Evolutionary conservation across 2,329 filamentous ascomycete species (phyloP), one percentile per base, ranked within the genome.

Genomic region (Cephalotrichum gorgonifer): DNA sequence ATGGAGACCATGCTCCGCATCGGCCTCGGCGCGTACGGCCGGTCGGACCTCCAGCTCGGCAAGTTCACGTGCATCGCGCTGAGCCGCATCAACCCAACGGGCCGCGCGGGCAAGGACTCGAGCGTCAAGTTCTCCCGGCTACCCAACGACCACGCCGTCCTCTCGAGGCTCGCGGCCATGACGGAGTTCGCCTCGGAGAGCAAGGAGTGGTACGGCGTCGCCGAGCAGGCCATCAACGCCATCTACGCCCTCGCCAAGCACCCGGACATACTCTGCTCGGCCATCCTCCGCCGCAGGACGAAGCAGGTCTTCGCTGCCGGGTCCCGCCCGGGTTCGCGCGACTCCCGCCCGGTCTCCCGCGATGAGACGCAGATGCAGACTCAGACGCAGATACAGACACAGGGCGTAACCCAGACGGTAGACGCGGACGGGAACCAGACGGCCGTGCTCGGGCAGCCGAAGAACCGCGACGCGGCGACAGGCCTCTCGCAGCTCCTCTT

Each of bases 61-160:
- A 93, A 95, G 62, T 98, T 88, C 62, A 97, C 93, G 0, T 98
- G 93, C 64, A 85, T 97, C 58, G 93, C 94, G 42, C 73, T 98
- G 35, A 83, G 88, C 57, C 80, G 93, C 41, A 95, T 98, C 70
- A 94, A 91, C 54, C 87, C 91, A 4, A 83, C 76, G 2, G 87
- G 88, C 14, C 85, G 91, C 45, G 47, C 44, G 4, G 81, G 81
- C 20, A 90, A 89, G 62, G 85, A 86, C 28, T 82, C 85, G 6
- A 65, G 74, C 8, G 68, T 76, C 55, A 83, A 79, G 54, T 81
- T 87, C 56, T 84, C 87, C 12, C 86, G 91, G 51, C 74, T 98
- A 39, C 78, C 87, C 5, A 98, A 96, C 59, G 90, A 96, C 51
- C 91, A 98, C 61, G 88, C 90, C 8, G 86, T 97, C 17, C 72